phyloP scores from a whole-genome alignment of 176 grass and related monocot species.

The Sorghum bicolor region DNA sequence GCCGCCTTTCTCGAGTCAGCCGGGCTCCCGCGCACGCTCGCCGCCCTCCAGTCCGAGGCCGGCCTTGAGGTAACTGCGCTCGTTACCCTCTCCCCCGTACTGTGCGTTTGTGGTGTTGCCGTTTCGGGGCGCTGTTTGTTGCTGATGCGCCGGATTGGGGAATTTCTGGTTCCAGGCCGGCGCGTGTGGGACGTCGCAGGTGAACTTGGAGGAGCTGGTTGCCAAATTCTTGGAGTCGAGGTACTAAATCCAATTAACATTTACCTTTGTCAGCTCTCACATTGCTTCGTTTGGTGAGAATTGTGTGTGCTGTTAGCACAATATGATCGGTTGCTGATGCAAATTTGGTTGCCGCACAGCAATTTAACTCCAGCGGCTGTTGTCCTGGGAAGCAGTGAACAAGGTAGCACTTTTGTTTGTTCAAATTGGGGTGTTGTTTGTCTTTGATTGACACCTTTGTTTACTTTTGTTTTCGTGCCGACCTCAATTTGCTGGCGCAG shows the following conservation, averaged over 20 bases:
- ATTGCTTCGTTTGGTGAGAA: background rate
- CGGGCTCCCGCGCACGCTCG: slow-evolving; percentile 59
- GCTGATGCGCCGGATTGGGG: background rate
- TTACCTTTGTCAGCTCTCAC: background rate
- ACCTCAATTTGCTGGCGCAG: background rate
- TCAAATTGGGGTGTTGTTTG: background rate
- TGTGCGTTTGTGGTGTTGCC: background rate
- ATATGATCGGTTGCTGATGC: background rate
- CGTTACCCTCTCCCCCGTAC: background rate
- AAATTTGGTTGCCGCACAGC: slow-evolving; percentile 21
- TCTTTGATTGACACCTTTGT: background rate
- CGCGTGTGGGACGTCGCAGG: slow-evolving; percentile 43
- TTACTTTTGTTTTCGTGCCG: background rate
- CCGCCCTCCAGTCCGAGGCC: slow-evolving; percentile 59
- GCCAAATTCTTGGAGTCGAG: slow-evolving; percentile 40
- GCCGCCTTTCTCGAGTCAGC: slow-evolving; percentile 67
- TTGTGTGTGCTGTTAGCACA: background rate
- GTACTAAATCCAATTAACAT: slow-evolving; percentile 2
- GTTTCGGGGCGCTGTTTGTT: background rate
- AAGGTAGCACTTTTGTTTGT: slow-evolving; percentile 49
- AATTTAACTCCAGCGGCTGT: background rate
- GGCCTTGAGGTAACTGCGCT: slow-evolving; percentile 46
- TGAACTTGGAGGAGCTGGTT: slow-evolving; percentile 53
- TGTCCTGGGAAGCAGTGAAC: background rate
- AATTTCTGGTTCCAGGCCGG: slow-evolving; percentile 35